A percentile compares a stretch with the other conserved stretches of the same genome.
These are phyloP conservation scores for Tylopilus sp. DNA, from an alignment of 768 basidiomycete genomes.

Conservation along the genomic window DNA sequence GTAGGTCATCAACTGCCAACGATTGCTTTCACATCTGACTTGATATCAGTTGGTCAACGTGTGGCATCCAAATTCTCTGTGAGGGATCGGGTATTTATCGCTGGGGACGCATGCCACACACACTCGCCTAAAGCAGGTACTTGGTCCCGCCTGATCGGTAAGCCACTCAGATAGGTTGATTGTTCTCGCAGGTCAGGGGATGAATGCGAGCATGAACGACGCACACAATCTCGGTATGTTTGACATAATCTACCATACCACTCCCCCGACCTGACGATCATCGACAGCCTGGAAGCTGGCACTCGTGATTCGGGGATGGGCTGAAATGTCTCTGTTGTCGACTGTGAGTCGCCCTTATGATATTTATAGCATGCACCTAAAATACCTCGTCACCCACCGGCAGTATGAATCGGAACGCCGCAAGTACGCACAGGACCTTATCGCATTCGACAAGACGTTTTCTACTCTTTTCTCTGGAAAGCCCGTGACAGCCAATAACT, in stretches of 20 bases:
- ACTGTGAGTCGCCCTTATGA: not conserved
- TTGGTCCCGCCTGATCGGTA: not conserved
- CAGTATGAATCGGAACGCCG: conserved; percentile 48
- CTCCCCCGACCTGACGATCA: conserved; percentile 25
- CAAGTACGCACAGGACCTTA: conserved; percentile 69
- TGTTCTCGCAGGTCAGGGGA: not conserved
- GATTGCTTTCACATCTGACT: not conserved
- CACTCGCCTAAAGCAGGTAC: conserved; percentile 64
- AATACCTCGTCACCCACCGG: no score
- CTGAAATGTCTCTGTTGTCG: not conserved
- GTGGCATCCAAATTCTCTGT: conserved; percentile 62
- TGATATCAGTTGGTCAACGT: conserved; percentile 61
- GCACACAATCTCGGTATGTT: not conserved
- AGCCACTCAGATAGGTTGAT: not conserved
- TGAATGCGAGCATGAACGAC: not conserved
- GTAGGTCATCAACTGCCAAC: conserved; percentile 34
- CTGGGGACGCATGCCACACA: conserved; percentile 72
- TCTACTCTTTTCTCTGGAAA: conserved; percentile 64
- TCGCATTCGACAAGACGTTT: conserved; percentile 65
- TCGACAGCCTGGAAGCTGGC: not conserved
- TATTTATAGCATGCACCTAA: not conserved
- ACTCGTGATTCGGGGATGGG: not conserved
- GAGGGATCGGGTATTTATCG: conserved; percentile 66
- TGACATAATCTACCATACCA: not conserved
- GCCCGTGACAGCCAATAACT: conserved; percentile 44